phyloP scores from a whole-genome alignment of 164 flowering plant species.

The Chimonanthus salicifolius region DNA sequence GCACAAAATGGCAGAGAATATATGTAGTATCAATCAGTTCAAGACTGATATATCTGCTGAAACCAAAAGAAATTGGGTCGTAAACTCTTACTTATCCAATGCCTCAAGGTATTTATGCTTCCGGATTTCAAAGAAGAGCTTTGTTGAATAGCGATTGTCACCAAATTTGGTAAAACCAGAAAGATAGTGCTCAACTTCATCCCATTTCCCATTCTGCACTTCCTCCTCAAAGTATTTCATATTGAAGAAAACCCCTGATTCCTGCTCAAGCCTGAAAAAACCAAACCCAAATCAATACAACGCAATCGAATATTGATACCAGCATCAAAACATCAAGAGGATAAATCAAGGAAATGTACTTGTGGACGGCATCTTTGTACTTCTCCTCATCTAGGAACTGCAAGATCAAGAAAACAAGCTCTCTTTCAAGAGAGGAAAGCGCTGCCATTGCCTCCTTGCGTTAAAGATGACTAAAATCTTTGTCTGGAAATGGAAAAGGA shows the following conservation, averaged over 20 bases:
- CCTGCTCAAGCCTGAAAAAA: slow-evolving; percentile 46
- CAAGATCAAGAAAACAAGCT: slow-evolving; percentile 32
- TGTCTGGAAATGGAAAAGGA: too few relatives aligned
- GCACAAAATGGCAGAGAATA: too few relatives aligned
- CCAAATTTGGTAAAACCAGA: slow-evolving; percentile 45
- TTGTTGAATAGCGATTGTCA: slow-evolving; percentile 44
- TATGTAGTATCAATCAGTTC: too few relatives aligned
- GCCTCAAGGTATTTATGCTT: slow-evolving; percentile 64
- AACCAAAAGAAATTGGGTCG: too few relatives aligned
- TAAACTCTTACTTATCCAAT: slow-evolving; percentile 42
- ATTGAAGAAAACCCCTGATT: slow-evolving; percentile 43
- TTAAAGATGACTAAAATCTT: too few relatives aligned
- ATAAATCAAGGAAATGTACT: slow-evolving; percentile 15
- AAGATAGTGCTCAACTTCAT: slow-evolving; percentile 52
- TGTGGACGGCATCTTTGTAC: slow-evolving; percentile 34
- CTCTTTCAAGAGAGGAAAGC: slow-evolving; percentile 34
- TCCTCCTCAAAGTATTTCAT: slow-evolving; percentile 16
- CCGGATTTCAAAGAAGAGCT: slow-evolving; percentile 54
- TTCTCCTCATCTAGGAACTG: slow-evolving; percentile 41
- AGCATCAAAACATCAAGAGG: too few relatives aligned
- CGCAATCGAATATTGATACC: too few relatives aligned
- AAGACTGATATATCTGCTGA: too few relatives aligned
- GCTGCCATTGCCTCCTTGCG: too few relatives aligned
- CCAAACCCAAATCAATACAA: not conserved
- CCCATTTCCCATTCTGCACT: slow-evolving; percentile 46